A percentile compares a stretch with the other conserved stretches of the same genome.
Conservation (phyloP, 768 basidiomycete genomes). For the Boletus fagicola region DNA sequence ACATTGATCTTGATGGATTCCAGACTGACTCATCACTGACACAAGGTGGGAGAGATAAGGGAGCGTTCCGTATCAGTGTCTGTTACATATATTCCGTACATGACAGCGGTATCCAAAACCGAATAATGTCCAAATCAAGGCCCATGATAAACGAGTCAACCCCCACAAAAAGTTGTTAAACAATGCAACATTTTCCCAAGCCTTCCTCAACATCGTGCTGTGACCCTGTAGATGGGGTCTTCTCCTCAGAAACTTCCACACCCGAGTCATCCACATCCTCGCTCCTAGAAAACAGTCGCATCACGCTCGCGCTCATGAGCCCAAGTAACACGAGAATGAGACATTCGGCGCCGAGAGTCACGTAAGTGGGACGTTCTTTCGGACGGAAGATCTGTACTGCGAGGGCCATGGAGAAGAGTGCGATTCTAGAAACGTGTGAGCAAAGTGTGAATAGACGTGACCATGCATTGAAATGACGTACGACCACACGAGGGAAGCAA, state of each 20-base stretch:
- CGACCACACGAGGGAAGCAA: constrained; percentile 19
- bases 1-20: no score
- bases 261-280: neutral
- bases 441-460: neutral
- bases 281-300: neutral
- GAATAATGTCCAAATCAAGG: neutral
- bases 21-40: no score
- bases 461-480: neutral
- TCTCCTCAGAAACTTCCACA: neutral
- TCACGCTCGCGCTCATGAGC: neutral
- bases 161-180: neutral
- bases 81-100: neutral
- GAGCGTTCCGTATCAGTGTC: neutral
- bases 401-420: constrained; percentile 12
- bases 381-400: constrained; percentile 7
- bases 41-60: no score
- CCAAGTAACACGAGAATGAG: neutral
- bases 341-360: constrained; percentile 9
- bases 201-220: constrained; percentile 4
- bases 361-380: neutral
- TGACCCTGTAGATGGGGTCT: neutral
- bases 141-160: neutral
- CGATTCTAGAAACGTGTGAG: constrained; percentile 3
- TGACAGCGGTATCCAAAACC: neutral
- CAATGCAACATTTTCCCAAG: neutral